Percentiles rank a stretch among this genome's conserved stretches.
These are phyloP conservation scores for Aspergillus ruber DNA, from an alignment of 2,329 filamentous ascomycete species.

Conservation along the genomic window DNA sequence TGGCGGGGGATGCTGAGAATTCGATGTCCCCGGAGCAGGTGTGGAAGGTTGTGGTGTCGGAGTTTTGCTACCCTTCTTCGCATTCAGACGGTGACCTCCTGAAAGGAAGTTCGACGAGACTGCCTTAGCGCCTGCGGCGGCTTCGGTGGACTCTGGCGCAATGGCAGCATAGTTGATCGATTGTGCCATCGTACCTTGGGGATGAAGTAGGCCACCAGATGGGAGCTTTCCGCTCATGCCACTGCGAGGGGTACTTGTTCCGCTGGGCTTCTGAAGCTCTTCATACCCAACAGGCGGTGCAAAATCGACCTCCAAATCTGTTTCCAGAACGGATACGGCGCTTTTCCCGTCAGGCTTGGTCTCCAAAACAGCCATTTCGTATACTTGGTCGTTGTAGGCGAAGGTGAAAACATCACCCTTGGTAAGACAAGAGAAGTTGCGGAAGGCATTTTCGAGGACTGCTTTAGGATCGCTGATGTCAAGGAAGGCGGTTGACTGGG, in stretches of 20 bases:
- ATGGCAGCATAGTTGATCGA: conserved; percentile 95
- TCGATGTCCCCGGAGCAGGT: conserved; percentile 57
- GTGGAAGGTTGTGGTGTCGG: conserved; percentile 67
- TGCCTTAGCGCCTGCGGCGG: conserved; percentile 56
- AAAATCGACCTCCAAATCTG: conserved; percentile 93
- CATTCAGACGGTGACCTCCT: conserved; percentile 72
- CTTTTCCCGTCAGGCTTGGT: conserved; percentile 83
- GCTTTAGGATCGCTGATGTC: conserved; percentile 97
- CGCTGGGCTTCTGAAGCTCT: conserved; percentile 70
- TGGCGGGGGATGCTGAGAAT: conserved; percentile 39
- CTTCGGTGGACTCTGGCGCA: conserved; percentile 66
- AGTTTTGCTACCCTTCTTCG: conserved; percentile 74
- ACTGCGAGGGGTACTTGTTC: conserved; percentile 80
- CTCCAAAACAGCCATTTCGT: conserved; percentile 87
- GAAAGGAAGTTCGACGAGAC: conserved; percentile 71
- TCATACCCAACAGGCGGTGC: conserved; percentile 90
- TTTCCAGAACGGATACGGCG: conserved; percentile 88
- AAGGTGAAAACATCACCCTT: conserved; percentile 95
- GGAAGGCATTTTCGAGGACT: conserved; percentile 91
- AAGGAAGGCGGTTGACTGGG: conserved; percentile 86
- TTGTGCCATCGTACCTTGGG: conserved; percentile 90
- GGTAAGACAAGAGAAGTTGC: conserved; percentile 89
- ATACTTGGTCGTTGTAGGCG: conserved; percentile 89
- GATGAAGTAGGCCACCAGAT: conserved; percentile 68
- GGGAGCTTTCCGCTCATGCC: conserved; percentile 55